These are phyloP conservation scores for Coemansia reversa DNA, from an alignment of 192 early-diverging fungal species.

Conservation along the genomic window DNA sequence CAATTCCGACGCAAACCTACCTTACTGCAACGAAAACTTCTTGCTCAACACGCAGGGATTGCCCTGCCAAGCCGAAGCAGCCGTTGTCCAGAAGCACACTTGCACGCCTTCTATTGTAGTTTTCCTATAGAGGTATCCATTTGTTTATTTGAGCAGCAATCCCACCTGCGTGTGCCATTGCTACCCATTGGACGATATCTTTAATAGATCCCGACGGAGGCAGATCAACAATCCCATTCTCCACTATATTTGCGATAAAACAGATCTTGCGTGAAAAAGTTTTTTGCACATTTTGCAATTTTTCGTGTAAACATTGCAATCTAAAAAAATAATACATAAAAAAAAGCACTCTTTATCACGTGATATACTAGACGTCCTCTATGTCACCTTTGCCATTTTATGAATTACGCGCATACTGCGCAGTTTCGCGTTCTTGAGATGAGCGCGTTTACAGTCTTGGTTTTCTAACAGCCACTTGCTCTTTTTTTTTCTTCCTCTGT, in stretches of 20 bases:
- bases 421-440: conserved; percentile 9
- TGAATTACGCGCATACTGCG: conserved; percentile 6
- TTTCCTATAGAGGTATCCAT: background rate
- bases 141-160: conserved; percentile 1
- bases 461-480: background rate
- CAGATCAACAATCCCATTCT: background rate
- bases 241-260: background rate
- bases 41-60: background rate
- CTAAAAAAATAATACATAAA: background rate
- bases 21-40: background rate
- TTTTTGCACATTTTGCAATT: background rate
- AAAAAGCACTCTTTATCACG: background rate
- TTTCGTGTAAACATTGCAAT: background rate
- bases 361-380: background rate
- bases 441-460: background rate
- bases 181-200: conserved; percentile 1
- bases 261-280: background rate
- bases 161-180: conserved; percentile 1
- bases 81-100: background rate
- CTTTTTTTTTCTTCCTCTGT: conserved; percentile 3
- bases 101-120: background rate
- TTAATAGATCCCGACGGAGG: conserved; percentile 2
- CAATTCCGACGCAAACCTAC: background rate
- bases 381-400: background rate
- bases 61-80: background rate